phyloP scores from a whole-genome alignment of 371 early-diverging fungal species.

The Mucor indicus region DNA sequence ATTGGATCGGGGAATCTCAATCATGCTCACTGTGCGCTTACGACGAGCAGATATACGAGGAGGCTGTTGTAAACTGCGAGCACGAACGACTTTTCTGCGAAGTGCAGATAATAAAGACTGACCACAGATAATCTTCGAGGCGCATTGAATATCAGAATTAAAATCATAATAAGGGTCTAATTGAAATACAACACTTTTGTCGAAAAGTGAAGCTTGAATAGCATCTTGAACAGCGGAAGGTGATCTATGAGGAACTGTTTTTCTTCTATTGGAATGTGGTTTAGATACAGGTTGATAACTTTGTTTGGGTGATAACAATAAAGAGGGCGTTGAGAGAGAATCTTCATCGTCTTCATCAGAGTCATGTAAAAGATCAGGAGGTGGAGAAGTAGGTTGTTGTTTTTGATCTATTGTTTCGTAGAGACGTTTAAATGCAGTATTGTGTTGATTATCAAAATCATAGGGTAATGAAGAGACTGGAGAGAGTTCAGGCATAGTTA shows the following conservation, averaged over 20 bases:
- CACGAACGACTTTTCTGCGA: conserved; percentile 28
- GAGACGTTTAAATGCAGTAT: neutral
- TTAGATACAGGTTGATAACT: neutral
- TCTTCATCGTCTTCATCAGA: conserved; percentile 38
- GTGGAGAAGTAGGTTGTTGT: conserved; percentile 5
- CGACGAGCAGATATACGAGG: neutral
- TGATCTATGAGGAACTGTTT: conserved; percentile 36
- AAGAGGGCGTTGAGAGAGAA: conserved; percentile 10
- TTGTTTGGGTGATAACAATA: conserved; percentile 1
- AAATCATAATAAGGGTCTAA: conserved; percentile 6
- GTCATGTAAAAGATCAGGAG: conserved; percentile 36
- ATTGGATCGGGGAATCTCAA: conserved; percentile 7
- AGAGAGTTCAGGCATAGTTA: too few relatives aligned
- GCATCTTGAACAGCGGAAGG: conserved; percentile 33
- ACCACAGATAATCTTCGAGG: conserved; percentile 31
- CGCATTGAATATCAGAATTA: conserved; percentile 20
- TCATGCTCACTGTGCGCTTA: neutral
- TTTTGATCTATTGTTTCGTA: neutral
- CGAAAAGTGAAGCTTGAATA: conserved; percentile 23
- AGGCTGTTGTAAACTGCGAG: conserved; percentile 12
- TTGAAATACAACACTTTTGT: conserved; percentile 43
- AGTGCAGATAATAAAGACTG: conserved; percentile 30
- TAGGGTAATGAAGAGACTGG: too few relatives aligned
- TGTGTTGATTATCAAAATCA: neutral
- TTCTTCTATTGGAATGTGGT: conserved; percentile 4